A percentile compares a stretch with the other conserved stretches of the same genome.
Evolutionary conservation across 371 early-diverging fungal species (phyloP).

Genomic region (Saksenaea oblongispora): DNA sequence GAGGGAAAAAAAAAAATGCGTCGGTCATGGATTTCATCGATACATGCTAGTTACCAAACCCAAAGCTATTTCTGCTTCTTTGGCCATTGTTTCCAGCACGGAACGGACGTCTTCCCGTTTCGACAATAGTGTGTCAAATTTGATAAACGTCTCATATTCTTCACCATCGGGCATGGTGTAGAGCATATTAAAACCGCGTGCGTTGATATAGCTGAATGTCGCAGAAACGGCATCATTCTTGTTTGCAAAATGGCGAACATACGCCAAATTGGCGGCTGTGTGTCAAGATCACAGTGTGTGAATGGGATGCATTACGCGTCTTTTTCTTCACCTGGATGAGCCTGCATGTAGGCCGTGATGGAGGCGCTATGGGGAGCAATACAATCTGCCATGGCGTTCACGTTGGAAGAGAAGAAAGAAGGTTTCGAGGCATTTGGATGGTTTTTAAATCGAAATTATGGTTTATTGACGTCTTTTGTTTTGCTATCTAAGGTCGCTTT

Average conservation of each 20-base stretch:
- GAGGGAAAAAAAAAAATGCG: neutral
- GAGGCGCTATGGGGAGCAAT: slow-evolving; percentile 47
- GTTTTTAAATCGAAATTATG: neutral
- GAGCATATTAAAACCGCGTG: slow-evolving; percentile 28
- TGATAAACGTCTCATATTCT: slow-evolving; percentile 23
- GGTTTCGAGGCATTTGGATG: neutral
- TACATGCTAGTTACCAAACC: slow-evolving; percentile 30
- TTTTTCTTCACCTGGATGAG: slow-evolving; percentile 33
- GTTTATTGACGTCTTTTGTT: neutral
- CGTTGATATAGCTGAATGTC: slow-evolving; percentile 38
- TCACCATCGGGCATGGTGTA: slow-evolving; percentile 26
- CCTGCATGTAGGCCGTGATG: slow-evolving; percentile 51
- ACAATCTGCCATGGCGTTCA: slow-evolving; percentile 25
- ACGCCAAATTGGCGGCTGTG: slow-evolving; percentile 46
- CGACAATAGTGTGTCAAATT: slow-evolving; percentile 33
- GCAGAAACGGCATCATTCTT: slow-evolving; percentile 39
- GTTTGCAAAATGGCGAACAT: slow-evolving; percentile 41
- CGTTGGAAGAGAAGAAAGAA: neutral
- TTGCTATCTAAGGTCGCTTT: neutral
- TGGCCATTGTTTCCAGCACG: slow-evolving; percentile 48
- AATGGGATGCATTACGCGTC: neutral
- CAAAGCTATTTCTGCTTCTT: slow-evolving; percentile 46
- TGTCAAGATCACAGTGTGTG: no score
- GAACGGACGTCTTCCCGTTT: slow-evolving; percentile 46
- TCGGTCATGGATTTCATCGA: neutral